These are phyloP conservation scores for Dothideomycetes sp. DNA, from an alignment of 2,329 filamentous ascomycete genomes.

Conservation along the genomic window DNA sequence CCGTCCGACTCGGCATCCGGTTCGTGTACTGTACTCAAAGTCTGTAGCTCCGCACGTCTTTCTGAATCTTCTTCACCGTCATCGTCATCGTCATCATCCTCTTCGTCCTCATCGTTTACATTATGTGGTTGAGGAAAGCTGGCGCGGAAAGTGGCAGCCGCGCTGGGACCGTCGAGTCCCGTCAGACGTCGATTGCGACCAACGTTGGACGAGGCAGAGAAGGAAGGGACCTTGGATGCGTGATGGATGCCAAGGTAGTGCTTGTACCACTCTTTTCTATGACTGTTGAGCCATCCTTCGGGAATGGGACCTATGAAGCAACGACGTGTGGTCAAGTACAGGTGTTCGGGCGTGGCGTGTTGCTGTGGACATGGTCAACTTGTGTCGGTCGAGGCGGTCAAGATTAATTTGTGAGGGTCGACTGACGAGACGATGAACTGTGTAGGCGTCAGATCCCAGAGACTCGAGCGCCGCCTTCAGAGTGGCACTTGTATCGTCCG, in stretches of 20 bases:
- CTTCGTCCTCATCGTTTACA: slow-evolving; percentile 20
- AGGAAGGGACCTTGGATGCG: slow-evolving; percentile 39
- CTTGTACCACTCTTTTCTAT: slow-evolving; percentile 56
- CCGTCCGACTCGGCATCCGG: slow-evolving; percentile 17
- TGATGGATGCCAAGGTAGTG: slow-evolving; percentile 38
- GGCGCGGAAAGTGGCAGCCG: slow-evolving; percentile 29
- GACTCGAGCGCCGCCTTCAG: slow-evolving; percentile 13
- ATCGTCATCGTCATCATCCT: slow-evolving; percentile 19
- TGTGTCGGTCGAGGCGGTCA: neutral
- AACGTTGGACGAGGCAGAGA: slow-evolving; percentile 39
- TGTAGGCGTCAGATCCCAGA: slow-evolving; percentile 16
- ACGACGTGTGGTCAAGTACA: slow-evolving; percentile 52
- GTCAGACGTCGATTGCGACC: slow-evolving; percentile 31
- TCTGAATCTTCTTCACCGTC: neutral
- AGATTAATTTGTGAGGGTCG: neutral
- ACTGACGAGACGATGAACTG: slow-evolving; percentile 15
- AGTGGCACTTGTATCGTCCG: slow-evolving; percentile 10
- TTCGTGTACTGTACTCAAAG: neutral
- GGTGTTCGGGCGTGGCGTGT: slow-evolving; percentile 52
- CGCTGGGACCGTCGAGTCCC: slow-evolving; percentile 32
- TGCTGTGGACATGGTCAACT: slow-evolving; percentile 31
- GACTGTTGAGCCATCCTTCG: slow-evolving; percentile 54
- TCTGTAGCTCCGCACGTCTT: neutral
- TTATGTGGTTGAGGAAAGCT: slow-evolving; percentile 37
- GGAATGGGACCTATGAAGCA: slow-evolving; percentile 59